A percentile compares a stretch with the other conserved stretches of the same genome.
Conservation (phyloP, 208 protist genomes). For the Zelonia costaricensis region DNA sequence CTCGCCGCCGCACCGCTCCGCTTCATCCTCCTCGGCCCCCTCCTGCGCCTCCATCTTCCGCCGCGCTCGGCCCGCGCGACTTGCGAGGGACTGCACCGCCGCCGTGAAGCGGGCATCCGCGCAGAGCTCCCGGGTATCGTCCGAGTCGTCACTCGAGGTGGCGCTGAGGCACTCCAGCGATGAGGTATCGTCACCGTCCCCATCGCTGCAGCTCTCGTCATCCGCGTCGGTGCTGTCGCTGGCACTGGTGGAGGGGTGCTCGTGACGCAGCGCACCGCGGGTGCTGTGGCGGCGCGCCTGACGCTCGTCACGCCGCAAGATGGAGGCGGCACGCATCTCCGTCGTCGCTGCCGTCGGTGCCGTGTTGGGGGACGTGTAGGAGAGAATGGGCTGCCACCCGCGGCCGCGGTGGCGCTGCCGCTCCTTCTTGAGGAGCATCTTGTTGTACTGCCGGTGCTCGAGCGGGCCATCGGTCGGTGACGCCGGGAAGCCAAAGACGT, state of each 20-base stretch:
- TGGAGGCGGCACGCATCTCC: too few species aligned
- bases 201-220: conserved; percentile 3
- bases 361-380: too few species aligned
- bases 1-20: conserved; percentile 9
- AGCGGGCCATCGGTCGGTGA: not conserved
- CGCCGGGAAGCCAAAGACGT: too few species aligned
- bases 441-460: conserved; percentile 40
- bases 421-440: conserved; percentile 63
- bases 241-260: not conserved
- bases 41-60: conserved; percentile 30
- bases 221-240: conserved; percentile 14
- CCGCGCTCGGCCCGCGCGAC: conserved; percentile 24
- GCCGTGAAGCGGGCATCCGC: conserved; percentile 18
- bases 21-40: conserved; percentile 1
- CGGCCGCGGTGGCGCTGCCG: conserved; percentile 18
- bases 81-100: conserved; percentile 39
- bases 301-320: too few species aligned
- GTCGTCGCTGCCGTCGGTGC: too few species aligned
- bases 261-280: too few species aligned
- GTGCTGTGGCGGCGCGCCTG: too few species aligned
- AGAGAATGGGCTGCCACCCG: conserved; percentile 21
- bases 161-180: conserved; percentile 28
- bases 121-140: conserved; percentile 10
- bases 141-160: conserved; percentile 6
- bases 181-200: conserved; percentile 6